These are phyloP conservation scores for Mrakia gelida DNA, from an alignment of 768 basidiomycete species.

Conservation along the genomic window DNA sequence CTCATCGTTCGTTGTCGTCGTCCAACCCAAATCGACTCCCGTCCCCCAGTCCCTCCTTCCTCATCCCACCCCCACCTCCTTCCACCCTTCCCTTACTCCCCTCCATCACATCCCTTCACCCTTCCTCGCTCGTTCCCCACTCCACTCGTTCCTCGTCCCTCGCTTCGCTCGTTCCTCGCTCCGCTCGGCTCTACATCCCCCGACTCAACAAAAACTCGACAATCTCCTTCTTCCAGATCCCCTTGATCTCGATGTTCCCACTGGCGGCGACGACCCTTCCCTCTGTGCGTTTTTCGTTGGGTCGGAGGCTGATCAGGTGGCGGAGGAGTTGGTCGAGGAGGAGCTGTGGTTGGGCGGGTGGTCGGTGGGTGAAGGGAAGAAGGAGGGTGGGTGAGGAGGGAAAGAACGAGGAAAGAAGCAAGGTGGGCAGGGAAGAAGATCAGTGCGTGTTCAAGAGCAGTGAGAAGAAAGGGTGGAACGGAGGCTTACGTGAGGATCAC, in stretches of 20 bases:
- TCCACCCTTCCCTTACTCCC: not conserved
- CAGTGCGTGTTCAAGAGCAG: too few relatives aligned
- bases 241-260: not conserved
- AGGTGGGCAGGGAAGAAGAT: not conserved
- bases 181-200: not conserved
- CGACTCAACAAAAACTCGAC: conserved; percentile 1
- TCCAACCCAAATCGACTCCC: too few relatives aligned
- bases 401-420: not conserved
- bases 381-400: not conserved
- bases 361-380: too few relatives aligned
- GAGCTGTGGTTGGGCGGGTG: not conserved
- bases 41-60: too few relatives aligned
- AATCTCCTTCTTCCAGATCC: not conserved
- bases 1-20: too few relatives aligned
- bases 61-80: too few relatives aligned
- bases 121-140: not conserved
- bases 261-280: not conserved
- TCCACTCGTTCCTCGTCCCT: too few relatives aligned
- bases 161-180: not conserved
- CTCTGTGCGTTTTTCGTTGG: not conserved
- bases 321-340: not conserved
- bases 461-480: not conserved
- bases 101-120: not conserved
- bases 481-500: not conserved
- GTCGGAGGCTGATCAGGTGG: not conserved